A percentile compares a stretch with the other conserved stretches of the same genome.
phyloP scores from a whole-genome alignment of 2,329 filamentous ascomycete species.

The Epichloe sp. region DNA sequence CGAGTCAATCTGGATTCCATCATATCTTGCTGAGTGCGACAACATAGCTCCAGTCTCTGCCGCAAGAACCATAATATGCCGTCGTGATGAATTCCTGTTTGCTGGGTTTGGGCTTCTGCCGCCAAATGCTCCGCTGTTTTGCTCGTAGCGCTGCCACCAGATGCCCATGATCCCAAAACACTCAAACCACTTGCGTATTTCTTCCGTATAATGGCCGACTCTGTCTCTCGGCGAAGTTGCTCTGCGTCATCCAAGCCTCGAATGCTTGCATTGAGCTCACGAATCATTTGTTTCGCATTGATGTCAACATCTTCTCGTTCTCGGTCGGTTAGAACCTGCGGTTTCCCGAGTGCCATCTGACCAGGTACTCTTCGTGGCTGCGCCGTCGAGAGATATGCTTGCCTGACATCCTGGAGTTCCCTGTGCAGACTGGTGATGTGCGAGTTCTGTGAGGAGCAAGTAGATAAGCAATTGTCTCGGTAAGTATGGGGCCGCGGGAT shows the following conservation, averaged over 20 bases:
- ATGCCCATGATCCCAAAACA: conserved; percentile 51
- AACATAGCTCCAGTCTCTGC: conserved; percentile 61
- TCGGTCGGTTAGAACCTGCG: conserved; percentile 56
- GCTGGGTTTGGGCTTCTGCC: conserved; percentile 58
- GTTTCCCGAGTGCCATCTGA: conserved; percentile 29
- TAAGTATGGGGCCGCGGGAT: background rate
- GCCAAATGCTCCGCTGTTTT: conserved; percentile 51
- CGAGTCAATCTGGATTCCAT: conserved; percentile 79
- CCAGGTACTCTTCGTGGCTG: conserved; percentile 46
- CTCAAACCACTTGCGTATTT: conserved; percentile 56
- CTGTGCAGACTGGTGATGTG: conserved; percentile 70
- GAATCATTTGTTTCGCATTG: conserved; percentile 72
- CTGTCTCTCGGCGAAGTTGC: conserved; percentile 64
- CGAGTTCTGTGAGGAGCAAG: conserved; percentile 46
- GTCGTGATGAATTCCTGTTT: conserved; percentile 59
- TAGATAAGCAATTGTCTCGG: background rate
- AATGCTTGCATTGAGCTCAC: conserved; percentile 74
- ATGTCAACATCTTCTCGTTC: conserved; percentile 81
- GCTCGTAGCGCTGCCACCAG: conserved; percentile 36
- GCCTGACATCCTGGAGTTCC: conserved; percentile 73
- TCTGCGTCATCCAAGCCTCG: conserved; percentile 70
- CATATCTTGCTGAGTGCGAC: conserved; percentile 73
- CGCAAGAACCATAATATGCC: conserved; percentile 74
- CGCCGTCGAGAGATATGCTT: conserved; percentile 79
- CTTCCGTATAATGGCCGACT: conserved; percentile 55